These are phyloP conservation scores for Solanum appendiculatum DNA, from an alignment of 257 asterid genomes.

Conservation along the genomic window DNA sequence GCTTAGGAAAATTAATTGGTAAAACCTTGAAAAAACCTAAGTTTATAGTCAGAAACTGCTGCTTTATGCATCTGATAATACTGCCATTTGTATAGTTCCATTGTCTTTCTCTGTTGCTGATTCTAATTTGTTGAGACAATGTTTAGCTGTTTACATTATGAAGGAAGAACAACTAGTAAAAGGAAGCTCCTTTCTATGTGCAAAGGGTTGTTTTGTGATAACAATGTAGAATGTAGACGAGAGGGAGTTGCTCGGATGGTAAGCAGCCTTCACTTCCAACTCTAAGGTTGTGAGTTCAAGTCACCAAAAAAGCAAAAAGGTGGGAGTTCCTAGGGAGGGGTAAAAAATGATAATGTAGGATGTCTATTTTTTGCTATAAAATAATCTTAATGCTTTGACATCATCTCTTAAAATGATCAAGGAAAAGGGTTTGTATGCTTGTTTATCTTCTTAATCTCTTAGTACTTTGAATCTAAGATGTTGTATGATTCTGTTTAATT, in stretches of 20 bases:
- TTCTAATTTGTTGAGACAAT: background rate
- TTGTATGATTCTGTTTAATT: background rate
- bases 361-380: background rate
- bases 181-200: background rate
- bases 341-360: background rate
- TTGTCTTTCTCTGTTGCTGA: background rate
- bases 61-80: conserved; percentile 44
- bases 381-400: background rate
- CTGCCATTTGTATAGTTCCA: conserved; percentile 36
- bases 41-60: conserved; percentile 22
- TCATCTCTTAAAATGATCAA: background rate
- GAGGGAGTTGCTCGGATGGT: background rate
- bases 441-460: background rate
- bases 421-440: background rate
- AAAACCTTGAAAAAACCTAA: background rate
- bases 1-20: background rate
- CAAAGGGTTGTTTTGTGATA: background rate
- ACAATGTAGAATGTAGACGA: background rate
- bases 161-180: background rate
- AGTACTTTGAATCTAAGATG: no score
- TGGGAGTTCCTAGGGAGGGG: background rate
- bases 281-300: background rate
- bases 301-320: no score
- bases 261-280: no score
- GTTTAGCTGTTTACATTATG: background rate